These are phyloP conservation scores for Quercus lobata DNA, from an alignment of 331 rosid species.

Conservation along the genomic window DNA sequence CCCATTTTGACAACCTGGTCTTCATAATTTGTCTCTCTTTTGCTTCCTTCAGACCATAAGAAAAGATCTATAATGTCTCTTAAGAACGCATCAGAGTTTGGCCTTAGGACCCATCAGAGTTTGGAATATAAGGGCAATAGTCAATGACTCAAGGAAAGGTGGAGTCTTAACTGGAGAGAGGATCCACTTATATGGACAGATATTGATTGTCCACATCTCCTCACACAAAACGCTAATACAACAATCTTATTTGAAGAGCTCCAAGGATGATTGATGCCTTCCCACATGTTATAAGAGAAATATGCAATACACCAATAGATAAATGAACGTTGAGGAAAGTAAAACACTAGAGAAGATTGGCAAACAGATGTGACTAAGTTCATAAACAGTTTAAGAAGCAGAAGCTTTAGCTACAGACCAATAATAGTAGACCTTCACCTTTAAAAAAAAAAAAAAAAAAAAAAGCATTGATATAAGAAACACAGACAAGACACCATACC, in stretches of 20 bases:
- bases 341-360: not conserved
- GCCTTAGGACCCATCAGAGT: not conserved
- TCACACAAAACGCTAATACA: not conserved
- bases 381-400: not conserved
- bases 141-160: too few relatives aligned
- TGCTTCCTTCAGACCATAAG: not conserved
- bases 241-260: not conserved
- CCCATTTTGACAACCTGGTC: not conserved
- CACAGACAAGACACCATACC: slow-evolving; percentile 35
- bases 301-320: not conserved
- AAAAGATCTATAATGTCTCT: not conserved
- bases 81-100: not conserved
- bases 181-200: not conserved
- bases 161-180: too few relatives aligned
- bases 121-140: too few relatives aligned
- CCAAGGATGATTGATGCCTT: not conserved
- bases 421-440: too few relatives aligned
- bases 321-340: not conserved
- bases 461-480: not conserved
- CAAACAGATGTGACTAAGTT: not conserved
- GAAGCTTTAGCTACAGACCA: not conserved
- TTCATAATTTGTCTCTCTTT: not conserved
- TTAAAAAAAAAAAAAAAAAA: too few relatives aligned
- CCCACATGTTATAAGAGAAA: not conserved
- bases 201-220: not conserved